Percentiles rank a stretch among this genome's conserved stretches.
phyloP scores from a whole-genome alignment of 2,329 filamentous ascomycete species.

The Mycosphaerella sp. region DNA sequence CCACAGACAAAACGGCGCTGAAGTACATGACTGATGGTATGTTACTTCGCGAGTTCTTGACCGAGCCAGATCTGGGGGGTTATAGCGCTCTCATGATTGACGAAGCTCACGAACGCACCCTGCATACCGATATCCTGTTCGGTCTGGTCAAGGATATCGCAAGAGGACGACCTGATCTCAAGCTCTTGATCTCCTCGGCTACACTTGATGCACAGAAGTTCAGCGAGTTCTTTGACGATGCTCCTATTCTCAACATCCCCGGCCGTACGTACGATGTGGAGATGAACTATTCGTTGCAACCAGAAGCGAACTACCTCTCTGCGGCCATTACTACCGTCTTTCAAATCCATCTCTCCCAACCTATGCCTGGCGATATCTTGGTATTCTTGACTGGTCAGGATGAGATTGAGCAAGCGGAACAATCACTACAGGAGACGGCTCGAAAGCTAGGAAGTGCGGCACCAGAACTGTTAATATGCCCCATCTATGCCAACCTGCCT shows the following conservation, averaged over 20 bases:
- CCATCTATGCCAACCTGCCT: slow-evolving; percentile 89
- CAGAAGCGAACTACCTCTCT: slow-evolving; percentile 88
- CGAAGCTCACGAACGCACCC: slow-evolving; percentile 89
- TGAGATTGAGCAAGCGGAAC: slow-evolving; percentile 84
- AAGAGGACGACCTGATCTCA: slow-evolving; percentile 74
- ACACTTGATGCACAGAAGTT: slow-evolving; percentile 95
- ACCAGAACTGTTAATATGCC: slow-evolving; percentile 80
- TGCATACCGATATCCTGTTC: slow-evolving; percentile 84
- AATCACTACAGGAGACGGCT: slow-evolving; percentile 76
- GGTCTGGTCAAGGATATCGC: slow-evolving; percentile 85
- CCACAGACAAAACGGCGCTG: slow-evolving; percentile 80
- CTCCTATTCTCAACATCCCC: slow-evolving; percentile 90
- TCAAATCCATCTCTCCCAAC: slow-evolving; percentile 85
- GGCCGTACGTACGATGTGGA: slow-evolving; percentile 84
- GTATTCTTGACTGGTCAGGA: slow-evolving; percentile 95
- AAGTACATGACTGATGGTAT: slow-evolving; percentile 99
- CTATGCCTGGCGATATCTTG: slow-evolving; percentile 72
- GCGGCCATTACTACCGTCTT: slow-evolving; percentile 91
- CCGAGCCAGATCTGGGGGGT: slow-evolving; percentile 71
- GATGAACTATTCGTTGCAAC: slow-evolving; percentile 81
- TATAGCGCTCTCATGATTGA: slow-evolving; percentile 95
- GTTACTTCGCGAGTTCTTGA: slow-evolving; percentile 82
- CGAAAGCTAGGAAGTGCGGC: slow-evolving; percentile 78
- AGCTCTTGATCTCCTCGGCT: slow-evolving; percentile 85
- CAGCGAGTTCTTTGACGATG: slow-evolving; percentile 81